phyloP scores from a whole-genome alignment of 2,329 filamentous ascomycete species.

The Stagonosporopsis tanaceti region DNA sequence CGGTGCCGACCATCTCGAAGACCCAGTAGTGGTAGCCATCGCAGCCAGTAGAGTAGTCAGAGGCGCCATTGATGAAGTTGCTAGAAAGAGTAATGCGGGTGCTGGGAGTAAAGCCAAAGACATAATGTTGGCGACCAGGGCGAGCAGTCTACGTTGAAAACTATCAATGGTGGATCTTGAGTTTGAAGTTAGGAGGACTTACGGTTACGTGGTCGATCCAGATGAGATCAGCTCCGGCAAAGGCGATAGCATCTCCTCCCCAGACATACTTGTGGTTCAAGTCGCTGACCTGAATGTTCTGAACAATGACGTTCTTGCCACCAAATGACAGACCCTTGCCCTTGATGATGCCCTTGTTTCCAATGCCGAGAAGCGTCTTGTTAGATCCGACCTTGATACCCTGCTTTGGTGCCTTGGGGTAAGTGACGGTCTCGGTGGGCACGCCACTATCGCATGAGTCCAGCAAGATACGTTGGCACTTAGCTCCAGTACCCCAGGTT shows the following conservation, averaged over 20 bases:
- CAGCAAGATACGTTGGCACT: conserved; percentile 30
- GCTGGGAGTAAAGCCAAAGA: conserved; percentile 20
- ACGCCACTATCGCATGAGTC: conserved; percentile 25
- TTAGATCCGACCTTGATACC: conserved; percentile 48
- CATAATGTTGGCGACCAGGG: conserved; percentile 23
- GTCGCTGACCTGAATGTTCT: conserved; percentile 50
- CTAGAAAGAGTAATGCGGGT: conserved; percentile 27
- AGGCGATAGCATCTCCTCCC: conserved; percentile 48
- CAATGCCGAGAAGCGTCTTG: conserved; percentile 53
- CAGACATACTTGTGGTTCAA: conserved; percentile 49
- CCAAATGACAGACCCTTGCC: conserved; percentile 52
- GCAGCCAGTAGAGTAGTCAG: conserved; percentile 25
- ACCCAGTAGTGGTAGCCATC: conserved; percentile 32
- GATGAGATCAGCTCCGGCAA: conserved; percentile 39
- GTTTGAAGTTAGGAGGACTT: neutral
- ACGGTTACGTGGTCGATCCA: conserved; percentile 44
- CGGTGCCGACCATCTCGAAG: conserved; percentile 26
- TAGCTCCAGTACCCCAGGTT: conserved; percentile 23
- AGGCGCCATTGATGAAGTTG: conserved; percentile 28
- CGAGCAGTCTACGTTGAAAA: conserved; percentile 9
- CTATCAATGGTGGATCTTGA: neutral
- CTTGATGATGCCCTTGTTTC: conserved; percentile 48
- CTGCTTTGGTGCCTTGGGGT: conserved; percentile 40
- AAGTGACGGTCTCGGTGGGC: conserved; percentile 28
- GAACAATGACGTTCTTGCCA: conserved; percentile 47